Base-by-base conservation (phyloP, 805 yeast genomes). In the Lipomyces yamanashiensis region DNA sequence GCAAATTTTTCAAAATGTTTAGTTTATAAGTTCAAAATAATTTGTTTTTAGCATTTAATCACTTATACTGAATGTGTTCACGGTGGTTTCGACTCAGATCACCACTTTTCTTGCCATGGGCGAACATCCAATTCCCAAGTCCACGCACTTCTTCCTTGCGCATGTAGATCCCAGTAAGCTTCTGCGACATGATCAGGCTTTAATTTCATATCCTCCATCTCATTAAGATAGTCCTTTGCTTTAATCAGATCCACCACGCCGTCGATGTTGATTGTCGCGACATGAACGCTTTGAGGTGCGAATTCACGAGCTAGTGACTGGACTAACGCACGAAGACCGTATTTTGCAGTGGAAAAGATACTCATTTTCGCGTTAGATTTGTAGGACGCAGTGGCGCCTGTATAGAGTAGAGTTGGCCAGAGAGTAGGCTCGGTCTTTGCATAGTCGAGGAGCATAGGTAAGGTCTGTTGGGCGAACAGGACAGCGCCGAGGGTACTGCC, bases 381-480 rank as follows among this genome's bases (percentile, higher is more conserved):
- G 47, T 23, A 63, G 5, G 63, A 57, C n/a, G 68, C 68, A 5
- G 68, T 65, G 12, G 68, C 68, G n/a, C 68, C 68, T 12, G 68
- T 65, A 41, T 49, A 65, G 15, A 65, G 34, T 40, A 65, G 49
- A 13, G 68, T 45, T 4, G 68, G 68, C 40, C 54, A 43, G 6
- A 36, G 40, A 9, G n/a, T 21, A 1, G 47, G 49, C 10, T 33
- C 13, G 9, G 54, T n/a, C 9, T 50, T 41, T 19, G 41, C 61
- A 9, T 52, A 40, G 37, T 41, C 57, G 15, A 61, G 53, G 15
- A 64, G 49, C 23, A 61, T 49, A 12, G 67, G 67, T 12, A 65
- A 52, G 5, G 54, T 28, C 7, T 47, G 54, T 23, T 58, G 67
- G 4, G 64, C 55, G 41, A 58, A 65, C 4, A 57, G 47, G 7